Evolutionary conservation across 2,329 filamentous ascomycete species (phyloP).

Genomic region (Leptographium wingfieldii): DNA sequence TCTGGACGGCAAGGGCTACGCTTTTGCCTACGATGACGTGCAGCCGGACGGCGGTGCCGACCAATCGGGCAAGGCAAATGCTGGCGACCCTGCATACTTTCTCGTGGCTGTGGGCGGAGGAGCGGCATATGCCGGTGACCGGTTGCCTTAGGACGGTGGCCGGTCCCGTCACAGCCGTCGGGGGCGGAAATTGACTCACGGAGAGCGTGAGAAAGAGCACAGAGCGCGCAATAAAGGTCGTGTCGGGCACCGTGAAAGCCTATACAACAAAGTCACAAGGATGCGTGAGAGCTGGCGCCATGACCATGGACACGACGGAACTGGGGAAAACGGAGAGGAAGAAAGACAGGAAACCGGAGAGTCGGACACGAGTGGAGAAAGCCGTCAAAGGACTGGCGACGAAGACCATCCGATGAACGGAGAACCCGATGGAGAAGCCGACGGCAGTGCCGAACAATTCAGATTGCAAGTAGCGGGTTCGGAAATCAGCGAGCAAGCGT

Average conservation of each 20-base stretch:
- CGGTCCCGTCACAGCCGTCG: neutral
- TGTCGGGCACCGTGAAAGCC: neutral
- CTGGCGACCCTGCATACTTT: slow-evolving; percentile 33
- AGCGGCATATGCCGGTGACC: slow-evolving; percentile 16
- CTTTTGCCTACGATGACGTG: slow-evolving; percentile 51
- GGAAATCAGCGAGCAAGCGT: no score
- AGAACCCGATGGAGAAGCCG: no score
- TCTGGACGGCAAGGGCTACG: slow-evolving; percentile 43
- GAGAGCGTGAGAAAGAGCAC: neutral
- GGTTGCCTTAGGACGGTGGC: slow-evolving; percentile 2
- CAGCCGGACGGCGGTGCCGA: slow-evolving; percentile 35
- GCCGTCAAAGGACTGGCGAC: no score
- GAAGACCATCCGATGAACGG: no score
- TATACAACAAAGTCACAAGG: neutral
- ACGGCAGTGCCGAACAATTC: no score
- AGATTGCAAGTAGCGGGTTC: no score
- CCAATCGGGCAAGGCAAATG: slow-evolving; percentile 43
- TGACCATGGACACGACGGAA: no score
- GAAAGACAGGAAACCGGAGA: no score
- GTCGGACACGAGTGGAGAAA: no score
- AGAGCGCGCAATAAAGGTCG: neutral
- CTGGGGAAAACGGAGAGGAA: no score
- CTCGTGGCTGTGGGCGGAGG: slow-evolving; percentile 38
- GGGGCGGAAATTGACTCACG: neutral
- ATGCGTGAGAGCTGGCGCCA: no score